These are phyloP conservation scores for Solanum piurae DNA, from an alignment of 257 asterid genomes.

Conservation along the genomic window DNA sequence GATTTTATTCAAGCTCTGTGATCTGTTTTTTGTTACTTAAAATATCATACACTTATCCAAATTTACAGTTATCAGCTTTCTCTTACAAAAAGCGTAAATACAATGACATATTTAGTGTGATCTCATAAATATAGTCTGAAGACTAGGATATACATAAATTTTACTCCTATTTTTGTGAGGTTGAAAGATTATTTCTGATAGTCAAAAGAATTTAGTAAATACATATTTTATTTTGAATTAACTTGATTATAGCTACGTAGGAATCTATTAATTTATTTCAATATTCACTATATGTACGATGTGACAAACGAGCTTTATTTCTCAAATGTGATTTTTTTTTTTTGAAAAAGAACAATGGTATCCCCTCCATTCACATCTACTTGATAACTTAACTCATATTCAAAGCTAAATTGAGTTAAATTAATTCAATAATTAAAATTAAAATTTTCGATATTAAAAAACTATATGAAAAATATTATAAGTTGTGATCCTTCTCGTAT, in stretches of 20 bases:
- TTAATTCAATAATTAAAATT: no score
- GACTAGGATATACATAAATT: neutral
- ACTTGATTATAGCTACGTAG: neutral
- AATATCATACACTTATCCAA: neutral
- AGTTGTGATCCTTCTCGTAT: neutral
- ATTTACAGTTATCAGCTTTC: neutral
- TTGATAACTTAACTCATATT: no score
- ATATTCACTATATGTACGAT: neutral
- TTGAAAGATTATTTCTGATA: no score
- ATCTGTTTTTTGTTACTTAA: neutral
- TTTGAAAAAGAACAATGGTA: no score
- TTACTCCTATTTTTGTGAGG: neutral
- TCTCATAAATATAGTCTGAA: neutral
- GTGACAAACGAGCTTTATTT: neutral
- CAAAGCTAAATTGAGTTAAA: no score
- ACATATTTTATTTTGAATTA: no score
- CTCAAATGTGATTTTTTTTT: neutral
- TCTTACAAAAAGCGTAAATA: neutral
- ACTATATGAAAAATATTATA: no score
- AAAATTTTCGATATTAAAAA: no score
- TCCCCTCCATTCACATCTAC: neutral
- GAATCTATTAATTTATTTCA: neutral
- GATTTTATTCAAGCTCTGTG: neutral
- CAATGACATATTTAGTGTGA: no score
- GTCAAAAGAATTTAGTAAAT: no score